Base-by-base conservation (phyloP, 2,329 filamentous ascomycete genomes). In the Ascochyta fabae region DNA sequence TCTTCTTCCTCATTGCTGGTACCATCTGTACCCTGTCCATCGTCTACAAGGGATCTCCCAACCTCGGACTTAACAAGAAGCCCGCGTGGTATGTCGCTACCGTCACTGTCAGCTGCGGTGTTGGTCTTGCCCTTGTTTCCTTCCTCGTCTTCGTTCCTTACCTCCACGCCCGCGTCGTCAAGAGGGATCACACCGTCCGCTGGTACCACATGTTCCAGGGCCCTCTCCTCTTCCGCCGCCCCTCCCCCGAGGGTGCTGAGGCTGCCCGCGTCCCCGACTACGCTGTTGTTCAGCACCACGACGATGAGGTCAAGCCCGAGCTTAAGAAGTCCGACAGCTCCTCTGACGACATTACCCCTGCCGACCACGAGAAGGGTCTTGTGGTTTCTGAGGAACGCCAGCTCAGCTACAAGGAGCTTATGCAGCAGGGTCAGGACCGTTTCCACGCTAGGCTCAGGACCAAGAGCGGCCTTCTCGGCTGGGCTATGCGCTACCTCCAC, bases 31-130 rank as follows among this genome's bases (percentile, higher is more conserved):
- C 89, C 0, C 81, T 93, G 5, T 91, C 88, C 39, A 86, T 93
- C 66, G 89, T 92, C 64, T 92, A 91, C 83, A 92, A 92, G 82
- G 89, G 89, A 29, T 91, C 89, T 9, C 88, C 89, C 23, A 86
- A 80, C 56, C 82, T 90, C 27, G 82, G 83, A 22, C 79, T 91
- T 26, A 80, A 78, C 78, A 84, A 88, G 76, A 89, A 88, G 80
- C 87, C 89, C 1, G 74, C 75, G 8, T 87, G 84, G 83, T 92
- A 85, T 69, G 84, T 92, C 58, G 87, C 82, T 10, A 77, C 83
- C 13, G 88, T 91, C 58, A 87, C 86, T 16, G 68, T 91, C 57
- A 88, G 88, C 36, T 81, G 80, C 33, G 88, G 88, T 58, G 79
- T 75, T 42, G 88, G 85, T 53, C 76, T 92, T 31, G 80, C 76